These are phyloP conservation scores for Colletotrichum karsti DNA, from an alignment of 2,329 filamentous ascomycete species.

Conservation along the genomic window DNA sequence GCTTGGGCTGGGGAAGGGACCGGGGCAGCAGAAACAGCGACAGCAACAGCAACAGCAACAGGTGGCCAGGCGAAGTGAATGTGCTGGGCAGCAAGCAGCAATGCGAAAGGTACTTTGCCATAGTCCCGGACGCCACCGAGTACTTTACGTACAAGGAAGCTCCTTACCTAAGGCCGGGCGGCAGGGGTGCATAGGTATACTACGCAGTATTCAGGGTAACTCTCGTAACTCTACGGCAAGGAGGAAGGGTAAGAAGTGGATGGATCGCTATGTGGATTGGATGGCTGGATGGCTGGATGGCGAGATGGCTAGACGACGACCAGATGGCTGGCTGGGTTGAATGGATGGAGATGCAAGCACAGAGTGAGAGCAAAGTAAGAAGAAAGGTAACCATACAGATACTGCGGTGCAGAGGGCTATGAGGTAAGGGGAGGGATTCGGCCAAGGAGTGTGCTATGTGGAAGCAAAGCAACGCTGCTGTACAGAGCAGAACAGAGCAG, in stretches of 20 bases:
- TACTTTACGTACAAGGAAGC: conserved; percentile 15
- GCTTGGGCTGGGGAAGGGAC: conserved; percentile 4
- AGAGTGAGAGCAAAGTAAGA: neutral
- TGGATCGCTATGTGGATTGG: neutral
- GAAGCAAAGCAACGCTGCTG: conserved; percentile 4
- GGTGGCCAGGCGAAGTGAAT: neutral
- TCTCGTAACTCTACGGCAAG: neutral
- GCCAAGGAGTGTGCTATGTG: neutral
- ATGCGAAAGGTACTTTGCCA: conserved; percentile 24
- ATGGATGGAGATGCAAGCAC: conserved; percentile 11
- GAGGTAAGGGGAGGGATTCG: neutral
- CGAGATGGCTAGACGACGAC: too few relatives aligned
- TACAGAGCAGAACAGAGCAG: neutral
- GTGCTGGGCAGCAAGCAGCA: neutral
- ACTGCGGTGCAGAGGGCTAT: neutral
- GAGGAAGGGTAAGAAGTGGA: neutral
- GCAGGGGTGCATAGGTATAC: conserved; percentile 2
- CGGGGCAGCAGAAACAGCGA: neutral
- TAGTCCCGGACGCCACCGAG: conserved; percentile 6
- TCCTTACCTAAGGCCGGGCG: conserved; percentile 2
- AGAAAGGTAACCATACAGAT: neutral
- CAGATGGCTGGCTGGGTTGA: neutral
- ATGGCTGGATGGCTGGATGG: neutral
- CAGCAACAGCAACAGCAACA: neutral
- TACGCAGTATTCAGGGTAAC: neutral